Evolutionary conservation across 2,329 filamentous ascomycete genomes (phyloP).

Genomic region (Botrytis sinoallii): DNA sequence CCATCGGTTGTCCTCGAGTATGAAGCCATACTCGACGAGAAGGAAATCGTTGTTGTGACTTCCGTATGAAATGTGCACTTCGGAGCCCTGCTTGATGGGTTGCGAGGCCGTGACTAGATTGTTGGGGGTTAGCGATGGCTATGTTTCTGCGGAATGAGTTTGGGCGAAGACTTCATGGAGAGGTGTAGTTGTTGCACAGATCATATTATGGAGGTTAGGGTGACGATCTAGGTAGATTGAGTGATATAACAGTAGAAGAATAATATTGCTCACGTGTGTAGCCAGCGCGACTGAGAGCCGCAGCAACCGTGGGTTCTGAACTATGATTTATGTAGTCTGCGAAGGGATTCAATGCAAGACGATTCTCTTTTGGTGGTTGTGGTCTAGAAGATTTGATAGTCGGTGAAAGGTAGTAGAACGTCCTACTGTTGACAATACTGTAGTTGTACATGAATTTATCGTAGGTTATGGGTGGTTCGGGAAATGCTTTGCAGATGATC

Average conservation of each 20-base stretch:
- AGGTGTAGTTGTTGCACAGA: too few relatives aligned
- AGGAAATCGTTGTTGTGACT: constrained; percentile 70
- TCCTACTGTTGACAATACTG: constrained; percentile 60
- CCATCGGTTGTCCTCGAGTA: constrained; percentile 34
- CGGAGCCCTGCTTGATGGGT: constrained; percentile 54
- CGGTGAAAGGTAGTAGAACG: constrained; percentile 52
- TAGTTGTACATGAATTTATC: constrained; percentile 53
- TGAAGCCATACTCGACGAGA: constrained; percentile 58
- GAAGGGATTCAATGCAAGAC: constrained; percentile 68
- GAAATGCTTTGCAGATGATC: constrained; percentile 42
- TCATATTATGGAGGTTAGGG: not conserved
- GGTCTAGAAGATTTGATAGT: constrained; percentile 39
- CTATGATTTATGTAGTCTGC: constrained; percentile 68
- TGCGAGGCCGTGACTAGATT: constrained; percentile 46
- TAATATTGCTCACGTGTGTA: constrained; percentile 43
- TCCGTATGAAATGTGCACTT: constrained; percentile 69
- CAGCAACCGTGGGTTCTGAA: constrained; percentile 39
- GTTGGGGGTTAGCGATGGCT: not conserved
- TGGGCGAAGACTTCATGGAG: not conserved
- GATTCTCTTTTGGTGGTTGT: constrained; percentile 49
- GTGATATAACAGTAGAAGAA: not conserved
- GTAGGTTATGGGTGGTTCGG: constrained; percentile 37
- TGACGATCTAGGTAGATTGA: not conserved
- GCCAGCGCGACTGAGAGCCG: constrained; percentile 47
- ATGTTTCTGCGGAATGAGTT: not conserved